These are phyloP conservation scores for Phytopythium ostracodes DNA, from an alignment of 352 stramenopile species.

Conservation along the genomic window DNA sequence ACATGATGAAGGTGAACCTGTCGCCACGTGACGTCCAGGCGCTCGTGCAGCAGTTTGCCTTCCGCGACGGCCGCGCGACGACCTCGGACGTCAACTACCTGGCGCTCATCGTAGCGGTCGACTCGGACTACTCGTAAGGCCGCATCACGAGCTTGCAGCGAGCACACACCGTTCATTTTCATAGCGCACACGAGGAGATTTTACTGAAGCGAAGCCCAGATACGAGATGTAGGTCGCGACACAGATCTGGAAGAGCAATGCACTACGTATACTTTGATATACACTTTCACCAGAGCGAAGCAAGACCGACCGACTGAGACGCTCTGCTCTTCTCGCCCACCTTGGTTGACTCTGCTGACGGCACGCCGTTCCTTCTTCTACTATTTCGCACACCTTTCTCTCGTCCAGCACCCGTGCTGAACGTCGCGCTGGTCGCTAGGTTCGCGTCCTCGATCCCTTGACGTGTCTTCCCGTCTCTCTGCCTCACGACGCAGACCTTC, in stretches of 20 bases:
- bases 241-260: conserved; percentile 29
- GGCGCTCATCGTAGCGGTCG: conserved; percentile 65
- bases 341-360: conserved; percentile 33
- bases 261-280: conserved; percentile 14
- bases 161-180: neutral
- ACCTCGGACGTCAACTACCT: conserved; percentile 81
- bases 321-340: conserved; percentile 12
- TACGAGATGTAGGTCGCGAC: neutral
- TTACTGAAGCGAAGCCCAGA: conserved; percentile 18
- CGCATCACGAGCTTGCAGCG: neutral
- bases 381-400: conserved; percentile 2
- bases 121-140: conserved; percentile 53
- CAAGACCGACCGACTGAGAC: conserved; percentile 15
- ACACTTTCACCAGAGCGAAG: conserved; percentile 35
- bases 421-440: neutral
- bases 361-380: conserved; percentile 31
- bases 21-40: conserved; percentile 45
- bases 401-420: neutral
- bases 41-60: conserved; percentile 47
- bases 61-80: conserved; percentile 41
- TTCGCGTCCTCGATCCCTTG: neutral
- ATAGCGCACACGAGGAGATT: too few species aligned
- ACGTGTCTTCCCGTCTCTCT: neutral
- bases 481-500: neutral
- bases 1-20: conserved; percentile 76